Percentiles rank a stretch among this genome's conserved stretches.
These are phyloP conservation scores for Mycosarcoma maydis DNA, from an alignment of 1,284 basidiomycete genomes.

Conservation along the genomic window DNA sequence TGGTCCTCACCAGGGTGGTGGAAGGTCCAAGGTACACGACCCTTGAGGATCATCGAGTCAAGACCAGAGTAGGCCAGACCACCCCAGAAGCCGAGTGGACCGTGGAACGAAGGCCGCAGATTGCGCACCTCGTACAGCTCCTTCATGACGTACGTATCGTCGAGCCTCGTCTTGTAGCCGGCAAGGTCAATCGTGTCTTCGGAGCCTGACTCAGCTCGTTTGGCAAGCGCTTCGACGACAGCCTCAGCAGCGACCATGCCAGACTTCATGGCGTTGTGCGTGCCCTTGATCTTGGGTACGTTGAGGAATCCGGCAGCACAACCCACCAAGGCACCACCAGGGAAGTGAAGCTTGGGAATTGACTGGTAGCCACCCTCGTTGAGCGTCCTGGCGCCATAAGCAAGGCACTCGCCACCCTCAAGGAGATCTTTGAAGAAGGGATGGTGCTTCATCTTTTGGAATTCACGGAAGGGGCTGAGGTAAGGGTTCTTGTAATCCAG, in stretches of 20 bases:
- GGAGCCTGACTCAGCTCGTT: conserved; percentile 61
- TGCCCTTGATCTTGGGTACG: conserved; percentile 98
- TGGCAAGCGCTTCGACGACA: conserved; percentile 76
- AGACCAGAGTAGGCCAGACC: conserved; percentile 90
- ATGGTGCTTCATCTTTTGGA: conserved; percentile 98
- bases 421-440: conserved; percentile 86
- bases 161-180: conserved; percentile 78
- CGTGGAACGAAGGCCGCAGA: conserved; percentile 89
- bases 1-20: conserved; percentile 77
- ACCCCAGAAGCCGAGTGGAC: conserved; percentile 83
- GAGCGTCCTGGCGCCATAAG: conserved; percentile 89
- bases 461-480: conserved; percentile 88
- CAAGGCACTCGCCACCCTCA: conserved; percentile 79
- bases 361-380: conserved; percentile 96
- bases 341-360: conserved; percentile 89
- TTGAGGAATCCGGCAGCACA: conserved; percentile 96
- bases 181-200: conserved; percentile 75
- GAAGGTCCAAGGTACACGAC: conserved; percentile 92
- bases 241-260: conserved; percentile 96
- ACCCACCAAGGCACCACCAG: conserved; percentile 92
- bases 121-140: conserved; percentile 94
- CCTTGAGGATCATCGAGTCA: conserved; percentile 85
- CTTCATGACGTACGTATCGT: conserved; percentile 84
- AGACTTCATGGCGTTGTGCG: conserved; percentile 99
- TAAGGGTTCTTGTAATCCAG: conserved; percentile 96